Base-by-base conservation (phyloP, 2,329 filamentous ascomycete genomes). In the Fusarium nodosum region DNA sequence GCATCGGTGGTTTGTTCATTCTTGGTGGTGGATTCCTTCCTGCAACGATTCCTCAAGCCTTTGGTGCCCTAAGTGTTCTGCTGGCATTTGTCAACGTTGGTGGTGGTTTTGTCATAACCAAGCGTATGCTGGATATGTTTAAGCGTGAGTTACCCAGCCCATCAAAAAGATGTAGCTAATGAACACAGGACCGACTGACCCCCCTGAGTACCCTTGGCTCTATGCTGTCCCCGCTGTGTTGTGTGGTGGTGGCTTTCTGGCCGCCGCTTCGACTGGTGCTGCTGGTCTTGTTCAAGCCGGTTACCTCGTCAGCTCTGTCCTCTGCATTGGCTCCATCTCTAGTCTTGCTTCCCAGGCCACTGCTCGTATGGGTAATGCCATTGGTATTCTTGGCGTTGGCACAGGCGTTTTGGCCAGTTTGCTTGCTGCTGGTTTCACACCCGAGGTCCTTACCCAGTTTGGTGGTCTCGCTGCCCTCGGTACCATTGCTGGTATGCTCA, bases 51-150 rank as follows among this genome's bases (percentile, higher is more conserved):
- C 93, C 93, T 1, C 93, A 97, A 76, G 79, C 82, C 3, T 88
- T 97, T 36, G 94, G 93, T 56, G 92, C 93, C 3, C 80, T 89
- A 2, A 97, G 93, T 2, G 94, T 97, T 2, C 82, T 96, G 7
- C 82, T 97, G 22, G 93, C 93, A 0, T 97, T 96, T 76, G 92
- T 97, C 66, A 97, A 97, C 70, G 90, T 97, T 4, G 91, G 92
- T 0, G 94, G 94, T 60, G 94, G 94, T 0, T 97, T 97, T 65
- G 91, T 97, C 44, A 93, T 97, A 63, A 97, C 93, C 5, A 97
- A 97, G 81, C 87, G 94, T 67, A 97, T 97, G 94, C 84, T 97
- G 44, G 93, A 97, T 77, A 95, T 95, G 92, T 95, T 95, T 77
- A 92, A 91, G 76, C 87, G 92, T 84, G 75, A 73, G 86, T 77